Evolutionary conservation across 306 rosid genomes (phyloP), one percentile per base, ranked within the genome.

Genomic region (Lablab purpureus): DNA sequence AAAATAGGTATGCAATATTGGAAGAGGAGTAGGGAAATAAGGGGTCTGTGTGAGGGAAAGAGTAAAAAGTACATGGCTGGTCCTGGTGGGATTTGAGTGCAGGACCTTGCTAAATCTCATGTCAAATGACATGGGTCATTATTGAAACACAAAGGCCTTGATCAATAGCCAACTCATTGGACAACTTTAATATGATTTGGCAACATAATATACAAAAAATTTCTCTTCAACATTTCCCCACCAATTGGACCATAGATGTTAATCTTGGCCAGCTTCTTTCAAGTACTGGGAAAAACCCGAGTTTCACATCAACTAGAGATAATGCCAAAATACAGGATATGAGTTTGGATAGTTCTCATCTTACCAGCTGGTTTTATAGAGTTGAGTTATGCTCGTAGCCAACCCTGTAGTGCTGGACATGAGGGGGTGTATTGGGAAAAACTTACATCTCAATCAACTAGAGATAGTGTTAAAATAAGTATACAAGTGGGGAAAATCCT

Each of bases 41-140:
- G 46, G 79, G 75, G 63, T 76, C 75, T 18, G 4, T 7, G 34
- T 30, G 15, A 15, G 73, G 63, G 71, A 50, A 58, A 19, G 43
- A 76, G 40, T 15, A 37, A 12, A 23, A 19, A 21, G 6, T 51
- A 52, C 46, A 54, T 13, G 27, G 54, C 7, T 62, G 65, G 78
- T 76, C 63, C 68, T 47, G 49, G 36, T 68, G 50, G 67, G 12
- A 49, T 56, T 76, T 62, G 60, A 59, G 41, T 59, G 45, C 62
- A 27, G 15, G 70, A 43, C 19, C 59, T 22, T 67, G 49, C 15
- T 27, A 68, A 81, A 54, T 60, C 54, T 52, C n/a, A 37, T 66
- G 27, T 66, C 76, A 67, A 22, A 40, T 56, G 76, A 47, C 15
- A n/a, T 22, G 71, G 71, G 18, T 41, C 30, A 15, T 73, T 63